These are phyloP conservation scores for Gypsophila paniculata DNA, from an alignment of 179 eudicot genomes.

Conservation along the genomic window DNA sequence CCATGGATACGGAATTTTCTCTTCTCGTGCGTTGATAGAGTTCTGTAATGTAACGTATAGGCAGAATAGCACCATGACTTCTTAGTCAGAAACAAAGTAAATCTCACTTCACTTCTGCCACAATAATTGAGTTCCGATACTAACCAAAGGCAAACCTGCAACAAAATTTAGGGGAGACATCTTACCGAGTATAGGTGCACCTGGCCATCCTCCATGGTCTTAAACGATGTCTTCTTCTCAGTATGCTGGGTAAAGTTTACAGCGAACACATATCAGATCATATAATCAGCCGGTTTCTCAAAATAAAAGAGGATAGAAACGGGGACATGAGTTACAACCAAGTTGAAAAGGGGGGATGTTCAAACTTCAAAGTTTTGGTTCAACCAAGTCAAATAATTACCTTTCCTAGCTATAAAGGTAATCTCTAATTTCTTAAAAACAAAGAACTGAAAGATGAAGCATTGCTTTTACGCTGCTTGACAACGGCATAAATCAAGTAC, in stretches of 20 bases:
- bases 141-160: background rate
- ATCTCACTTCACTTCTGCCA: background rate
- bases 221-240: constrained; percentile 94
- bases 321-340: background rate
- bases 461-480: background rate
- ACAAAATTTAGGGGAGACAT: constrained; percentile 12
- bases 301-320: background rate
- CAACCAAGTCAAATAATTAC: background rate
- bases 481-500: background rate
- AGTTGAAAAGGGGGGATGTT: background rate
- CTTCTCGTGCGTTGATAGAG: constrained; percentile 93
- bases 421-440: background rate
- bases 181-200: constrained; percentile 71
- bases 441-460: too few relatives aligned
- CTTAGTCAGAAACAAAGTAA: constrained; percentile 3
- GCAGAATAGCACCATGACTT: background rate
- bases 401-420: background rate
- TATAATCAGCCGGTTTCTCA: background rate
- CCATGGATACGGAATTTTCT: constrained; percentile 96
- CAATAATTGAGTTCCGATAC: background rate
- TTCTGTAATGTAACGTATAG: constrained; percentile 61
- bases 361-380: background rate
- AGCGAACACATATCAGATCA: background rate
- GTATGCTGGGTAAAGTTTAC: constrained; percentile 64
- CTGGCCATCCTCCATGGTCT: constrained; percentile 98